Evolutionary conservation across 345 rosid species (phyloP), one percentile per base, ranked within the genome.

Genomic region (Stellera chamaejasme): DNA sequence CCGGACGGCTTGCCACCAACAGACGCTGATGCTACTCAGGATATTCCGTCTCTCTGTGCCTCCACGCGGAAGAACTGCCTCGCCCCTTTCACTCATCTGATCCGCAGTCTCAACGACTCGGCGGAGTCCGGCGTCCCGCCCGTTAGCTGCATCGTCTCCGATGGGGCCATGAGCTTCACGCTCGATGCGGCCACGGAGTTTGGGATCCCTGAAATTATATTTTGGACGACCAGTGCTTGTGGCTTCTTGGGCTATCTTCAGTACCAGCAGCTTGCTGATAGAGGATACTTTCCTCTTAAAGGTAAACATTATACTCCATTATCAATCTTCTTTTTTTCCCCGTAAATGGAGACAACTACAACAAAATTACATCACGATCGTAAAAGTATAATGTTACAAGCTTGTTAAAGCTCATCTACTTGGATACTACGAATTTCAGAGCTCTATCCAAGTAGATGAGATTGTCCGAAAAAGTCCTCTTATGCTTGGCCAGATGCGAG

Each of bases 1-100:
- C 70, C 79, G 2, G 81, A 79, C 13, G 81, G 84, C 27, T 72
- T 79, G 6, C 80, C 74, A 0, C 71, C 73, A 2, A 45, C 64
- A 0, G 67, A 70, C 2, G 69, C 23, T 0, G 76, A 77, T 4
- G 71, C 65, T 36, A 77, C 85, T 7, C 82, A 75, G 61, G 78
- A 77, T 60, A 60, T 72, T 5, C 75, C 71, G 1, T 28, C 85
- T 39, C 55, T 80, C 12, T 77, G 77, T 50, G 46, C 55, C 1
- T 72, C 78, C 59, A 77, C 80, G 6, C 44, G 54, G 6, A 66
- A 41, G 41, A 23, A 10, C 13, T 67, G 78, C 60, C 50, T 72
- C 32, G 66, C 70, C 10, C 66, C 69, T 44, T 80, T 80, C 45
- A 50, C 32, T 39, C 27, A 71, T 13, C 72, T 76, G 26, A 63